These are phyloP conservation scores for Tulasnella sp. DNA, from an alignment of 768 basidiomycete species.

Conservation along the genomic window DNA sequence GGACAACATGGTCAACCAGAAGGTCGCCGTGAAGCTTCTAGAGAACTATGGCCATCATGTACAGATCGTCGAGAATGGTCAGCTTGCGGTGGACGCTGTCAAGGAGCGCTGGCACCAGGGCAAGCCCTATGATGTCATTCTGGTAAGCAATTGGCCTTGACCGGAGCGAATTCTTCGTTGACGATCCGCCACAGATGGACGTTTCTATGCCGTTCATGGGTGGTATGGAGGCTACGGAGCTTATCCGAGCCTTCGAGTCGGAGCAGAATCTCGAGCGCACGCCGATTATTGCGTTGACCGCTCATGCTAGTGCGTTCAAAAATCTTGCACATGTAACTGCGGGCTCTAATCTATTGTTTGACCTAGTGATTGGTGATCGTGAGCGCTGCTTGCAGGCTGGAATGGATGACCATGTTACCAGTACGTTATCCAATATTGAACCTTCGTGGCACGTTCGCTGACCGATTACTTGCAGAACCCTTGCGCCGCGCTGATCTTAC, in stretches of 20 bases:
- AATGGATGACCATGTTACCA: conserved; percentile 77
- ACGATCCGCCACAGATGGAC: conserved; percentile 66
- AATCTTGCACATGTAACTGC: not conserved
- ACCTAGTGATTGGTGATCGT: conserved; percentile 79
- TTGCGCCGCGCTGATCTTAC: conserved; percentile 71
- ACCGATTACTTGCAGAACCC: conserved; percentile 50
- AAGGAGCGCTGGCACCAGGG: conserved; percentile 66
- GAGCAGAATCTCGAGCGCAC: conserved; percentile 64
- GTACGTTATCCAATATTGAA: conserved; percentile 43
- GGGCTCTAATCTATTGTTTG: not conserved
- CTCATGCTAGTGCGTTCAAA: conserved; percentile 80
- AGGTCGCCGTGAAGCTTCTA: conserved; percentile 91
- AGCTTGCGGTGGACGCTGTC: conserved; percentile 87
- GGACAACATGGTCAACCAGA: conserved; percentile 94
- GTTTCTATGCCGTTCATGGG: conserved; percentile 99
- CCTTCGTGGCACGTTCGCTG: not conserved
- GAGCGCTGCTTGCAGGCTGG: conserved; percentile 73
- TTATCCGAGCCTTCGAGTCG: conserved; percentile 81
- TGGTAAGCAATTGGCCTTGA: conserved; percentile 50
- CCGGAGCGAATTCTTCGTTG: conserved; percentile 18
- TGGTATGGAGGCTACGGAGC: conserved; percentile 93
- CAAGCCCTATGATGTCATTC: conserved; percentile 84
- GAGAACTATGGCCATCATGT: conserved; percentile 95
- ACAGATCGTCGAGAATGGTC: conserved; percentile 96
- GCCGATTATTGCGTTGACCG: conserved; percentile 95